These are phyloP conservation scores for Chimonanthus praecox DNA, from an alignment of 164 flowering plant species.

Conservation along the genomic window DNA sequence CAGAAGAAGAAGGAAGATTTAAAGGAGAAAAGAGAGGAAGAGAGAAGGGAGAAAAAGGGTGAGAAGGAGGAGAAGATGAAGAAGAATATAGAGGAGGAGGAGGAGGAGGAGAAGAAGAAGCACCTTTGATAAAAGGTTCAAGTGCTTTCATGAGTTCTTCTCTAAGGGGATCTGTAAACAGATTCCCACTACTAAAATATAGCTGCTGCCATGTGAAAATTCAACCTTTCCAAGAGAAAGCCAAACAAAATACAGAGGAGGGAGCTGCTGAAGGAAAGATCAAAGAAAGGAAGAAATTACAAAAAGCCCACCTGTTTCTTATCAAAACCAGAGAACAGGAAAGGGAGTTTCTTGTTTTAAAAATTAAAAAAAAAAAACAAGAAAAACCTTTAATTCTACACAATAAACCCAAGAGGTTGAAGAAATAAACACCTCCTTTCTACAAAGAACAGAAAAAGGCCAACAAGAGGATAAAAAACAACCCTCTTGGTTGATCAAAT, in stretches of 20 bases:
- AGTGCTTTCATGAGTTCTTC: slow-evolving; percentile 91
- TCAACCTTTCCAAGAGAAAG: too few relatives aligned
- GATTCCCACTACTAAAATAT: slow-evolving; percentile 30
- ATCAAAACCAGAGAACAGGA: slow-evolving; percentile 42
- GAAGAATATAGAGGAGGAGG: slow-evolving; percentile 6
- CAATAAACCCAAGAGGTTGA: background rate
- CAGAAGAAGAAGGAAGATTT: slow-evolving; percentile 3
- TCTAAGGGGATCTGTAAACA: slow-evolving; percentile 29
- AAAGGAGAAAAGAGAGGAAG: background rate
- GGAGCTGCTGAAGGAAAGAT: too few relatives aligned
- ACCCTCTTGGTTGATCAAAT: slow-evolving; percentile 41
- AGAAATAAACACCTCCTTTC: slow-evolving; percentile 26
- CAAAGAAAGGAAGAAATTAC: background rate
- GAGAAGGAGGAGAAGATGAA: slow-evolving; percentile 10
- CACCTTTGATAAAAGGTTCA: slow-evolving; percentile 84
- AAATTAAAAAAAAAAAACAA: background rate
- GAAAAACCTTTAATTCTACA: background rate
- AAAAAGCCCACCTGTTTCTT: slow-evolving; percentile 40
- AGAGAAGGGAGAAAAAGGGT: background rate
- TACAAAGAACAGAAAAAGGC: background rate
- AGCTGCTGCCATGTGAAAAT: slow-evolving; percentile 46
- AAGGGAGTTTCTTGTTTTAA: slow-evolving; percentile 1
- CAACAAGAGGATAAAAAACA: slow-evolving; percentile 48
- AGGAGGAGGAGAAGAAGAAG: slow-evolving; percentile 33
- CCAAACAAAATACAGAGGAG: slow-evolving; percentile 2